Evolutionary conservation across 2,329 filamentous ascomycete genomes (phyloP).

Genomic region (Alternaria triticimaculans): DNA sequence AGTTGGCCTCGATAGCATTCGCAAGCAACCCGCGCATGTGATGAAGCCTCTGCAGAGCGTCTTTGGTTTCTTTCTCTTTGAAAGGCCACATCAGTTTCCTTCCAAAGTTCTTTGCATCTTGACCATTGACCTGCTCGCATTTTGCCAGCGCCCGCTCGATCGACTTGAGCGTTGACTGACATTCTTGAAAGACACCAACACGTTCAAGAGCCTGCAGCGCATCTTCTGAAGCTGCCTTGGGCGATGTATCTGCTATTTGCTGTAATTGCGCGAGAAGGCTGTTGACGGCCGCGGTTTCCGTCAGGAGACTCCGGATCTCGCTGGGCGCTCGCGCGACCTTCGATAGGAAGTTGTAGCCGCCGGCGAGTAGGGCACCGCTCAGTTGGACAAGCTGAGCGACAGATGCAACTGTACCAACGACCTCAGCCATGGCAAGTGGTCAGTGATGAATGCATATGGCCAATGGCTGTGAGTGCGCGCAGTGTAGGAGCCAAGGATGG

Average conservation of each 20-base stretch:
- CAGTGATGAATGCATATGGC: neutral
- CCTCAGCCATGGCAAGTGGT: neutral
- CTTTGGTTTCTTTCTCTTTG: slow-evolving; percentile 21
- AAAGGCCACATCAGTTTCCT: slow-evolving; percentile 14
- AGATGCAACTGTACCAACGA: slow-evolving; percentile 7
- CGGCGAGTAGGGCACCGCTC: slow-evolving; percentile 13
- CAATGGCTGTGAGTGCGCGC: neutral
- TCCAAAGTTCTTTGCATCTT: slow-evolving; percentile 9
- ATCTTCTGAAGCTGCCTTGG: neutral
- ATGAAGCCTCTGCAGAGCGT: slow-evolving; percentile 6
- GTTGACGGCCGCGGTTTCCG: slow-evolving; percentile 16
- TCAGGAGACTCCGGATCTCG: slow-evolving; percentile 15
- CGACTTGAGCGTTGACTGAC: neutral
- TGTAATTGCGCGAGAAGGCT: slow-evolving; percentile 15
- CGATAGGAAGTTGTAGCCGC: slow-evolving; percentile 16
- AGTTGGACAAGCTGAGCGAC: slow-evolving; percentile 13
- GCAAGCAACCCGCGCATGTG: slow-evolving; percentile 4
- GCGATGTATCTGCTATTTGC: neutral
- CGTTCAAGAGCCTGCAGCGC: neutral
- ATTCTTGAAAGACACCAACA: slow-evolving; percentile 8
- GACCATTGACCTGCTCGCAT: slow-evolving; percentile 11
- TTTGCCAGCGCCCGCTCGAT: slow-evolving; percentile 7
- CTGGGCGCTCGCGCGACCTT: slow-evolving; percentile 11
- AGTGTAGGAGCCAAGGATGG: neutral
- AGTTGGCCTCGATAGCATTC: slow-evolving; percentile 12